Evolutionary conservation across 768 basidiomycete species (phyloP), one percentile per base, ranked within the genome.

Genomic region (Rubroboletus satanas): DNA sequence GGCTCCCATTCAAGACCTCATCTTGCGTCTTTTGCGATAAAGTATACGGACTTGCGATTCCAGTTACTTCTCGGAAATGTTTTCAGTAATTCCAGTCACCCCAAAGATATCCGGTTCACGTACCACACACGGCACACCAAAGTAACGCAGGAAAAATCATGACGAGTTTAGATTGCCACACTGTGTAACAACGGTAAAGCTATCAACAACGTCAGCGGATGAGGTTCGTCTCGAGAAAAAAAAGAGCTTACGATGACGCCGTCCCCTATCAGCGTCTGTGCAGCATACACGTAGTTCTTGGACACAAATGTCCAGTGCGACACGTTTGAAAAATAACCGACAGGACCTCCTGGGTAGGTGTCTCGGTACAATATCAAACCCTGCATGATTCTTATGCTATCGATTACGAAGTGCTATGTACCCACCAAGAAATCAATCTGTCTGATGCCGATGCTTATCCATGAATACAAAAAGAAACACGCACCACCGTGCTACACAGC

Each of bases 241-340:
- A 12, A 3, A 29, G 31, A 36, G 50, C 66, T 7, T 29, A 73
- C 71, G 17, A 73, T 45, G 3, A 73, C 63, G 4, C 62, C 58
- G 29, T 72, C 70, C 2, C 71, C 71, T 4, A 71, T 23, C 0
- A 73, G 46, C 5, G 70, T 70, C 43, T 72, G 69, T 32, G 59
- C 50, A 21, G 56, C 41, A 5, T 65, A 70, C 26, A 64, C 43
- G 10, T 46, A 52, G 36, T 63, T 66, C 51, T 69, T 69, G 46
- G 47, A 59, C 50, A 70, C 60, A 37, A 71, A 72, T 12, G 68
- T 68, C 51, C 60, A 62, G n/a, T 70, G 58, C 12, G 67, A 59
- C 18, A 60, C 33, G 33, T 68, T 56, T 1, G 59, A 52, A 49
- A 74, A 73, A 44, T 49, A 74, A 0, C 35, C 54, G 2, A 57